A percentile compares a stretch with the other conserved stretches of the same genome.
Evolutionary conservation across 1,139 yeast genomes (phyloP).

Genomic region (Blastobotrys buckinghamii): DNA sequence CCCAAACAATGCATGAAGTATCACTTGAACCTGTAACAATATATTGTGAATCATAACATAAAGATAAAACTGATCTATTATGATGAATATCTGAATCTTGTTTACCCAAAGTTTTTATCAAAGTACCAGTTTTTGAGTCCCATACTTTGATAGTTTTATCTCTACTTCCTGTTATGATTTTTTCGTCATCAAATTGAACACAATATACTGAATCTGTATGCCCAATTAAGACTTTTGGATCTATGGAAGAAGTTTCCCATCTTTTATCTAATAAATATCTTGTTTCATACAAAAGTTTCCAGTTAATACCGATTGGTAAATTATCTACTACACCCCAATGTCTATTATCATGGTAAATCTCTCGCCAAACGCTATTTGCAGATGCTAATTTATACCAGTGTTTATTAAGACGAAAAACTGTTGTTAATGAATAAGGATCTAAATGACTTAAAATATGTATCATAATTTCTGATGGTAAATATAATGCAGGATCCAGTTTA

Average conservation of each 20-base stretch:
- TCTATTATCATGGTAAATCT: slow-evolving; percentile 16
- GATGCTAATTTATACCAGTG: slow-evolving; percentile 24
- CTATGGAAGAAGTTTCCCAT: slow-evolving; percentile 27
- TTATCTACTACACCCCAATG: slow-evolving; percentile 20
- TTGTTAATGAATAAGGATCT: slow-evolving; percentile 18
- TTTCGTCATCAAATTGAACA: slow-evolving; percentile 29
- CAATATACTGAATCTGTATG: slow-evolving; percentile 36
- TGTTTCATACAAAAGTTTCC: slow-evolving; percentile 27
- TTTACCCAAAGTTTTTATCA: slow-evolving; percentile 23
- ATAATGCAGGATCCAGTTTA: slow-evolving; percentile 20
- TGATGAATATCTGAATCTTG: slow-evolving; percentile 19
- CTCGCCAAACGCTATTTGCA: slow-evolving; percentile 27
- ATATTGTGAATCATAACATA: slow-evolving; percentile 29
- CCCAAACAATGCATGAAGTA: slow-evolving; percentile 33
- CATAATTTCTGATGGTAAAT: slow-evolving; percentile 29
- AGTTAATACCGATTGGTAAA: slow-evolving; percentile 17
- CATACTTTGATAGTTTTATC: slow-evolving; percentile 34
- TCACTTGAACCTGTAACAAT: slow-evolving; percentile 37
- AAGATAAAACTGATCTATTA: slow-evolving; percentile 33
- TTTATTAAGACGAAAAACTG: slow-evolving; percentile 24
- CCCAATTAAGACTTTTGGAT: slow-evolving; percentile 27
- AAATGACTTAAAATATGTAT: slow-evolving; percentile 22
- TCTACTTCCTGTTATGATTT: slow-evolving; percentile 35
- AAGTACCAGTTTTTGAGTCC: slow-evolving; percentile 27
- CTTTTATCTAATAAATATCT: slow-evolving; percentile 27